Evolutionary conservation across 192 early-diverging fungal genomes (phyloP).

Genomic region (Coemansia sp.): DNA sequence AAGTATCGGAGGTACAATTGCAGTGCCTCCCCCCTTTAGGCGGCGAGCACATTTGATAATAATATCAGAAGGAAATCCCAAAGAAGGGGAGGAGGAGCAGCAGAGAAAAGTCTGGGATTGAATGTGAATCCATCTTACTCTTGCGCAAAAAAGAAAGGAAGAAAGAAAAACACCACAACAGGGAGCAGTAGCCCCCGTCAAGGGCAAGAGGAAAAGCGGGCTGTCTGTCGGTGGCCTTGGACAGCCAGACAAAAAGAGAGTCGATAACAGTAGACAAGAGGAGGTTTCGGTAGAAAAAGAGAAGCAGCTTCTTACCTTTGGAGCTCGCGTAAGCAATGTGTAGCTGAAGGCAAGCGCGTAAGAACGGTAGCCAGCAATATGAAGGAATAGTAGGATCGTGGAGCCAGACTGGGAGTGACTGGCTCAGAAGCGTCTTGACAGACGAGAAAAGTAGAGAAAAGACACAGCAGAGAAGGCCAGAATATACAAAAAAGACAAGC

Average conservation of each 20-base stretch:
- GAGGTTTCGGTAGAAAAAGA: neutral
- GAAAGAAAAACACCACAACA: neutral
- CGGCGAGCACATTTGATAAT: neutral
- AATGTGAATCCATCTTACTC: slow-evolving; percentile 1
- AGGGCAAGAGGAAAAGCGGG: neutral
- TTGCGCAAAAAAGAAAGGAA: neutral
- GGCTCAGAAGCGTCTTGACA: neutral
- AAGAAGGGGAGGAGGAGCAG: neutral
- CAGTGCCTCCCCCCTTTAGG: neutral
- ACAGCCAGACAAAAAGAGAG: neutral
- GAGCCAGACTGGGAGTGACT: neutral
- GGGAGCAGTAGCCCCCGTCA: neutral
- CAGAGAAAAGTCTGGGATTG: slow-evolving; percentile 1
- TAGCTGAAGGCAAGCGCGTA: neutral
- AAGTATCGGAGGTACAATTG: slow-evolving; percentile 6
- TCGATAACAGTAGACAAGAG: neutral
- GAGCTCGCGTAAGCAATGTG: slow-evolving; percentile 1
- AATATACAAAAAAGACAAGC: neutral
- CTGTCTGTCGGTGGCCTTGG: neutral
- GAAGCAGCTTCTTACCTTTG: neutral
- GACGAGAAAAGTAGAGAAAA: neutral
- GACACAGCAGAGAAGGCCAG: neutral
- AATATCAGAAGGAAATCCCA: slow-evolving; percentile 3
- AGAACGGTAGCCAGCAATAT: neutral
- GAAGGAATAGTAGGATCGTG: neutral